Evolutionary conservation across 1,284 basidiomycete species (phyloP).

Genomic region (Microbotryomycetes sp.): DNA sequence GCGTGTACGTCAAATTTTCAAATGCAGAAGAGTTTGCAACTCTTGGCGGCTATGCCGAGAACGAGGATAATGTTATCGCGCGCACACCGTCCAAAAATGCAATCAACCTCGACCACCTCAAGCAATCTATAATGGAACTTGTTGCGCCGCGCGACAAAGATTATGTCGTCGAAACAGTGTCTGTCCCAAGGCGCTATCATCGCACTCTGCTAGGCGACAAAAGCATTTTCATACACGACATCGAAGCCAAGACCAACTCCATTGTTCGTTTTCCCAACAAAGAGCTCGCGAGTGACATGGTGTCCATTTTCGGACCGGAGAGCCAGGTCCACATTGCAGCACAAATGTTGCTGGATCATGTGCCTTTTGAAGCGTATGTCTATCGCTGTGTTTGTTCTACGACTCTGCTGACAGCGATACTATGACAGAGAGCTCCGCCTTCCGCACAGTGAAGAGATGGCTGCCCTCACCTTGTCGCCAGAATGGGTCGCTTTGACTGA

Average conservation of each 20-base stretch:
- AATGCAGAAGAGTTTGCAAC: slow-evolving; percentile 96
- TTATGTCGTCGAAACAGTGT: slow-evolving; percentile 85
- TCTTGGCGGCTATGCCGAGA: slow-evolving; percentile 90
- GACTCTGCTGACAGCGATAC: background rate
- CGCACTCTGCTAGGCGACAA: slow-evolving; percentile 92
- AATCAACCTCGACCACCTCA: slow-evolving; percentile 88
- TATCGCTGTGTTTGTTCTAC: background rate
- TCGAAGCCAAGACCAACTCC: slow-evolving; percentile 93
- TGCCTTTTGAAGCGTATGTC: slow-evolving; percentile 77
- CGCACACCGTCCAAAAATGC: slow-evolving; percentile 97
- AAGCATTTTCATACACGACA: slow-evolving; percentile 93
- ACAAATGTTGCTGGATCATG: slow-evolving; percentile 81
- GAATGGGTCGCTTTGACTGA: slow-evolving; percentile 80
- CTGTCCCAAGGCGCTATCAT: slow-evolving; percentile 89
- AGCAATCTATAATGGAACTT: slow-evolving; percentile 94
- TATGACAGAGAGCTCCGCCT: slow-evolving; percentile 64
- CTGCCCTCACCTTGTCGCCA: slow-evolving; percentile 65
- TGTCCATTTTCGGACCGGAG: slow-evolving; percentile 92
- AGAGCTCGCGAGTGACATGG: slow-evolving; percentile 82
- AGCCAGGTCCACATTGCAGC: slow-evolving; percentile 94
- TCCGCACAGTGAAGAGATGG: slow-evolving; percentile 55
- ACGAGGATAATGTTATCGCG: slow-evolving; percentile 97
- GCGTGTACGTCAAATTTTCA: slow-evolving; percentile 98
- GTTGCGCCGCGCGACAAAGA: slow-evolving; percentile 98
- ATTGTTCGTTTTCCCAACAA: slow-evolving; percentile 91